Evolutionary conservation across 306 rosid species (phyloP).

Genomic region (Medicago arabica): DNA sequence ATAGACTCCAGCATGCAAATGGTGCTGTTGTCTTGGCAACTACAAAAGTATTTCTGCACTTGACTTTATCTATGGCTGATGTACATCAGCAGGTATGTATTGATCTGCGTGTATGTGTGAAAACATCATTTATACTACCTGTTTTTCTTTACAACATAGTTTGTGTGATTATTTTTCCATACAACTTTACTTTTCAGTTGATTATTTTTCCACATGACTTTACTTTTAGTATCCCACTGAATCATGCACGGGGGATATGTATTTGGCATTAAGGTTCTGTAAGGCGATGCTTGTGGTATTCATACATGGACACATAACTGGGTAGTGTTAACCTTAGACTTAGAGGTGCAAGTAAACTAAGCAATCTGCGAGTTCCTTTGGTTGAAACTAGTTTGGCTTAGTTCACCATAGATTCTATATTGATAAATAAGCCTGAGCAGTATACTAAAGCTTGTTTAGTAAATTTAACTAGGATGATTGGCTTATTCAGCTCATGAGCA

Average conservation of each 20-base stretch:
- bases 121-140: slow-evolving; percentile 25
- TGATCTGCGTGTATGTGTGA: not conserved
- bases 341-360: slow-evolving; percentile 21
- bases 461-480: not conserved
- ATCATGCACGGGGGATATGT: slow-evolving; percentile 19
- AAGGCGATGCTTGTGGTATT: slow-evolving; percentile 26
- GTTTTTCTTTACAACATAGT: slow-evolving; percentile 20
- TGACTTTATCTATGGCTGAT: slow-evolving; percentile 97
- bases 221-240: slow-evolving; percentile 2
- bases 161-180: not conserved
- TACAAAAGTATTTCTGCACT: slow-evolving; percentile 85
- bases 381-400: slow-evolving; percentile 24
- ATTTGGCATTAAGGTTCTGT: slow-evolving; percentile 18
- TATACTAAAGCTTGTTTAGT: slow-evolving; percentile 14
- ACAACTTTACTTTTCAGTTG: slow-evolving; percentile 27
- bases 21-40: slow-evolving; percentile 99
- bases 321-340: not conserved
- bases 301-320: not conserved
- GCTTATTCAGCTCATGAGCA: not conserved
- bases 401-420: slow-evolving; percentile 7
- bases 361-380: not conserved
- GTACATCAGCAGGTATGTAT: slow-evolving; percentile 97
- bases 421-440: slow-evolving; percentile 4
- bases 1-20: slow-evolving; percentile 99
- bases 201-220: slow-evolving; percentile 25